Evolutionary conservation across 805 yeast genomes (phyloP), one percentile per base, ranked within the genome.

Genomic region (Barnettozyma populi): DNA sequence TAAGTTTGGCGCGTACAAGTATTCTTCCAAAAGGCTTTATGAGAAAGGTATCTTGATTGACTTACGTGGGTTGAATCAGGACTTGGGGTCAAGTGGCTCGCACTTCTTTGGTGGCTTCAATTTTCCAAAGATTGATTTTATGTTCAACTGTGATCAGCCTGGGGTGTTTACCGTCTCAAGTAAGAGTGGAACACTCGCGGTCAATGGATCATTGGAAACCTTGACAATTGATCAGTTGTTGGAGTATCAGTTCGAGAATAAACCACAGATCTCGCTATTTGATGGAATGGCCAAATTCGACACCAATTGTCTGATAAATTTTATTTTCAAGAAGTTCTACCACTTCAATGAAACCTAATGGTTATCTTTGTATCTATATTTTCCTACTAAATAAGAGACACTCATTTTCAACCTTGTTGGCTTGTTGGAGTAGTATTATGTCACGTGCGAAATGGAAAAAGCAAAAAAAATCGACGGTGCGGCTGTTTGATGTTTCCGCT

Each of bases 151-250:
- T 59, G 87, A 86, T 57, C 72, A 77, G 52, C 82, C 80, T 7
- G 92, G 92, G 2, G 75, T 73, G 24, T 89, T 88, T 60, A 76
- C 77, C 5, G 71, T 94, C 20, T 94, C 90, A 44, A 86, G 88
- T 9, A 79, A 87, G 4, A 79, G 76, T 61, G 90, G 89, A 7
- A 70, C 82, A 2, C 74, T 82, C n/a, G 85, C 81, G 39, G 80
- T 79, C 35, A 77, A 82, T 24, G 84, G 75, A 9, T 71, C 73
- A 0, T 62, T 71, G 11, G 73, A 72, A 34, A 72, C 77, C 11
- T 62, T 92, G 19, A 75, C 86, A 0, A 72, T 92, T 47, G 94
- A 87, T 57, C 82, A 84, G 24, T 66, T 92, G 41, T 70, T 92
- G 52, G 79, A 78, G 40, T 72, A 76, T 44, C 97, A 90, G 64